A percentile compares a stretch with the other conserved stretches of the same genome.
Conservation (phyloP, 495 filamentous ascomycete genomes). For the Haplographium delicatum region DNA sequence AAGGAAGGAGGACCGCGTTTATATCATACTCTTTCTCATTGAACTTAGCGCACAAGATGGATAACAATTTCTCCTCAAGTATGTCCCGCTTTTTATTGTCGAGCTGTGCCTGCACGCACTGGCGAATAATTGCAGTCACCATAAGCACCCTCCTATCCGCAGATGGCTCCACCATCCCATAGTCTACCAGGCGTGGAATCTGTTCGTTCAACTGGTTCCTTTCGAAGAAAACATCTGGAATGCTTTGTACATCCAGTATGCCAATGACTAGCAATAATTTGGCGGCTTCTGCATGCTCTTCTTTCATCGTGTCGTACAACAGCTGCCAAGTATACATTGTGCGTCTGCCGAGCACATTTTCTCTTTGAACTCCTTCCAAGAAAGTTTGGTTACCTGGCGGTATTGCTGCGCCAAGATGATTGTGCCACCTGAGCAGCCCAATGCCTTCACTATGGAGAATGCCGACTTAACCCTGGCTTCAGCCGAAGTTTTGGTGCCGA, state of each 20-base stretch:
- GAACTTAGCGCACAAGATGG: background rate
- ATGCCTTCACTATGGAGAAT: too few species aligned
- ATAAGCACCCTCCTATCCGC: too few species aligned
- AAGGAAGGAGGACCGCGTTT: background rate
- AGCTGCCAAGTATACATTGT: background rate
- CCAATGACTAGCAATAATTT: background rate
- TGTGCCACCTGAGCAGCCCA: too few species aligned
- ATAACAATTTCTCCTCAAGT: background rate
- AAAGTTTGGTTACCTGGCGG: background rate
- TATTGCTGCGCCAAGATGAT: background rate
- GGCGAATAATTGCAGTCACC: too few species aligned
- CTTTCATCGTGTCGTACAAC: background rate
- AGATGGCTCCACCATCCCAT: too few species aligned
- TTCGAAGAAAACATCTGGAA: background rate
- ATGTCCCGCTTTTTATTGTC: too few species aligned
- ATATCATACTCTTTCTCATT: background rate
- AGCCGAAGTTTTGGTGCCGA: background rate
- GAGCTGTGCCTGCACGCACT: too few species aligned
- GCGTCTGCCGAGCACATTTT: background rate
- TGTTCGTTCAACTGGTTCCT: too few species aligned
- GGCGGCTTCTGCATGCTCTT: background rate
- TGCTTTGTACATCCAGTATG: background rate
- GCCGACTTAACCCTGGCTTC: too few species aligned
- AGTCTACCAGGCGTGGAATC: too few species aligned
- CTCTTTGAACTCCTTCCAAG: background rate